These are phyloP conservation scores for Lactarius sp. DNA, from an alignment of 768 basidiomycete species.

Conservation along the genomic window DNA sequence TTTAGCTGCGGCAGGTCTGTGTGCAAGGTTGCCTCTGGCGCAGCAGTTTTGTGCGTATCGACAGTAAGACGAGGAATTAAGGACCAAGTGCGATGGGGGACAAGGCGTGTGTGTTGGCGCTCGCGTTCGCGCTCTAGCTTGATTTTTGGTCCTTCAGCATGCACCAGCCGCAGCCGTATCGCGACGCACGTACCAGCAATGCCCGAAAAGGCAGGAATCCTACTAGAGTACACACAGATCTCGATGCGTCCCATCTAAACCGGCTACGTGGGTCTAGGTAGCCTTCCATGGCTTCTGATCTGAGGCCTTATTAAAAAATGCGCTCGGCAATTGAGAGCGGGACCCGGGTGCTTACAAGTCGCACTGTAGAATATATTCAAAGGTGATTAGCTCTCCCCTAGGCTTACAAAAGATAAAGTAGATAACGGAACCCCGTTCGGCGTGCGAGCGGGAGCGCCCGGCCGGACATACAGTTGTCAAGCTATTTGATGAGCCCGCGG, in stretches of 20 bases:
- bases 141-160: background rate
- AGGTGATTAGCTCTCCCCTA: background rate
- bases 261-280: background rate
- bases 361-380: background rate
- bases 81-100: background rate
- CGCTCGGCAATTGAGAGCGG: background rate
- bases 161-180: background rate
- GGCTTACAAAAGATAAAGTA: background rate
- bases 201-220: background rate
- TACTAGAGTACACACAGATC: background rate
- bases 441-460: background rate
- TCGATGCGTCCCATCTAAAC: background rate
- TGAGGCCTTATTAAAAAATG: background rate
- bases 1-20: no score
- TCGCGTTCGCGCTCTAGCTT: no score
- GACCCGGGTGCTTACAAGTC: background rate
- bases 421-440: background rate
- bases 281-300: background rate
- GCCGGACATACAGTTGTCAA: background rate
- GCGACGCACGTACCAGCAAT: background rate
- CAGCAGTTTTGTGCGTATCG: background rate
- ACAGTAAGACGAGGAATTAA: background rate
- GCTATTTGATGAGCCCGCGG: background rate
- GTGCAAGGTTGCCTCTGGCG: background rate
- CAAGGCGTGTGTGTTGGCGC: background rate